These are phyloP conservation scores for Saccharomycopsis fodiens DNA, from an alignment of 805 yeast genomes.

Conservation along the genomic window DNA sequence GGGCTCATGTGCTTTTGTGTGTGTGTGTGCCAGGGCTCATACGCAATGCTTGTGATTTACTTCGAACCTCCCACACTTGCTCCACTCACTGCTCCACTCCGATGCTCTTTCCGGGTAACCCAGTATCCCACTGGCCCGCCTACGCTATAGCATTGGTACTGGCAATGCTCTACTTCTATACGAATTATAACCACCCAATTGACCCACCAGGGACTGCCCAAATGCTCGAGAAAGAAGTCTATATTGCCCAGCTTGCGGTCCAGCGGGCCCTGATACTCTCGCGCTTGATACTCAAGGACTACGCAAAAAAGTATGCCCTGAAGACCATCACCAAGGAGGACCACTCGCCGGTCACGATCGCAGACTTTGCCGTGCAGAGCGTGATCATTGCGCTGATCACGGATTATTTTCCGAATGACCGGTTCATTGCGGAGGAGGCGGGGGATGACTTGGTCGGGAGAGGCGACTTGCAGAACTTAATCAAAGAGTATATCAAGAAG, in stretches of 20 bases:
- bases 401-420: constrained; percentile 74
- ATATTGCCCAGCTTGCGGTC: constrained; percentile 84
- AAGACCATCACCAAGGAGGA: constrained; percentile 74
- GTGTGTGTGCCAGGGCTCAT: no score
- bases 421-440: constrained; percentile 92
- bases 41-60: no score
- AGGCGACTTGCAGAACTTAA: constrained; percentile 40
- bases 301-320: constrained; percentile 37
- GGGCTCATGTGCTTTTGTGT: no score
- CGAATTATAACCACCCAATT: neutral
- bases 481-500: constrained; percentile 50
- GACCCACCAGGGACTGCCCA: neutral
- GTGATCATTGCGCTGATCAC: constrained; percentile 78
- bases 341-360: constrained; percentile 91
- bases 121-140: neutral
- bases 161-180: neutral
- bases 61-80: no score
- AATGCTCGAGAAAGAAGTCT: constrained; percentile 55
- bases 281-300: constrained; percentile 49
- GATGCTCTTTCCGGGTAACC: neutral
- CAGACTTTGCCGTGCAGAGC: constrained; percentile 96
- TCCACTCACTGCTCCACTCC: no score
- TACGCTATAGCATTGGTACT: neutral
- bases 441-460: constrained; percentile 57
- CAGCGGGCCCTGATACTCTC: constrained; percentile 78